phyloP scores from a whole-genome alignment of 257 asterid genomes.

The Buddleja alternifolia region DNA sequence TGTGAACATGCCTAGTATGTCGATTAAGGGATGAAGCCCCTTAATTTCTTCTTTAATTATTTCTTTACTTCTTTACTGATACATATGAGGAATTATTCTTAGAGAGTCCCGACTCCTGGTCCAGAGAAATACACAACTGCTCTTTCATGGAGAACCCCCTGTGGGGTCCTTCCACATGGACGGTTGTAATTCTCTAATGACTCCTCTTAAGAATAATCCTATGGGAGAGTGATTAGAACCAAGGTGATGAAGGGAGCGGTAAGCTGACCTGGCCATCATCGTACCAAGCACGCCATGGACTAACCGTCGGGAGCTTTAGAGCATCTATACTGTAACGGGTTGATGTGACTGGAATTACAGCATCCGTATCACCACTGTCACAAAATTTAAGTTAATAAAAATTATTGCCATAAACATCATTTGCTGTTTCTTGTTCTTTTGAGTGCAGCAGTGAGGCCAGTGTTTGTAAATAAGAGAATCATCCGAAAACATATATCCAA shows the following conservation, averaged over 20 bases:
- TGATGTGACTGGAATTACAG: conserved; percentile 91
- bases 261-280: conserved; percentile 80
- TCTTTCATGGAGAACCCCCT: too few relatives aligned
- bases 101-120: too few relatives aligned
- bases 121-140: too few relatives aligned
- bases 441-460: too few relatives aligned
- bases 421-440: neutral
- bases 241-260: neutral
- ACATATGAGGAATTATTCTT: neutral
- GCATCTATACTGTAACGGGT: conserved; percentile 86
- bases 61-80: neutral
- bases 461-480: too few relatives aligned
- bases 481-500: too few relatives aligned
- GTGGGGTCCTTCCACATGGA: too few relatives aligned
- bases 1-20: too few relatives aligned
- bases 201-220: too few relatives aligned
- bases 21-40: too few relatives aligned
- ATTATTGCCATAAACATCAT: neutral
- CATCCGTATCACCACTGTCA: conserved; percentile 90
- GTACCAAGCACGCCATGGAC: conserved; percentile 92
- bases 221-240: neutral
- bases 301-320: conserved; percentile 60
- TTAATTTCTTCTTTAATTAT: too few relatives aligned
- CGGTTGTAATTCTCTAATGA: too few relatives aligned
- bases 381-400: neutral